Percentiles rank a stretch among this genome's conserved stretches.
phyloP scores from a whole-genome alignment of 169 alveolate genomes.

The Plasmodium fragile region DNA sequence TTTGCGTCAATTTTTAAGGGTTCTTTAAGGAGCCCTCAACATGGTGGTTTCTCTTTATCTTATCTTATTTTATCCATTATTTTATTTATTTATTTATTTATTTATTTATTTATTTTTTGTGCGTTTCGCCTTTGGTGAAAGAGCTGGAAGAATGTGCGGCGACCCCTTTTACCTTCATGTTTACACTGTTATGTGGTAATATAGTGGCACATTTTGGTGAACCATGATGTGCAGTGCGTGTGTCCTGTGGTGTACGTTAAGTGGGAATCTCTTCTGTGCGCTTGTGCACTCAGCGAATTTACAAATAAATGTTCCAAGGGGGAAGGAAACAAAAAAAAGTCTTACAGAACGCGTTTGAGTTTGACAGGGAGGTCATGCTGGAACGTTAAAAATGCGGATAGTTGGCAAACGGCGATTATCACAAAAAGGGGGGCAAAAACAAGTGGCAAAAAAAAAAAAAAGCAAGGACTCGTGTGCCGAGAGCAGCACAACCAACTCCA shows the following conservation, averaged over 20 bases:
- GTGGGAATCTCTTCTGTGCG: neutral
- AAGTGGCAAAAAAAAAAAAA: neutral
- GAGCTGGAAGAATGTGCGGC: neutral
- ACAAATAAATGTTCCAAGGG: neutral
- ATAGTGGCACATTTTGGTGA: neutral
- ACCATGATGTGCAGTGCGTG: neutral
- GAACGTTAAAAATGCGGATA: neutral
- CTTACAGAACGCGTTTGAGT: neutral
- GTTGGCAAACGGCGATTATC: neutral
- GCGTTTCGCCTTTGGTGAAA: neutral
- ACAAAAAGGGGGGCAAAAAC: neutral
- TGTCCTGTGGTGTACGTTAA: neutral
- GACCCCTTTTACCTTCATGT: neutral
- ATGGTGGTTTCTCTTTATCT: neutral
- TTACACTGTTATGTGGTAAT: neutral
- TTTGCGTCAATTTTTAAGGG: neutral
- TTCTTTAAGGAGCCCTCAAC: neutral
- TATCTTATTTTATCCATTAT: too few relatives aligned
- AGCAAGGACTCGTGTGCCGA: neutral
- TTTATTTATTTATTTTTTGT: neutral
- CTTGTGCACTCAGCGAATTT: neutral
- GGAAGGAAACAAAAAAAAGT: neutral
- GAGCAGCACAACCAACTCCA: neutral
- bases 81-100: too few relatives aligned
- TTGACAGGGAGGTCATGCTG: neutral